Base-by-base conservation (phyloP, 257 asterid species). In the Euphrasia confusa region DNA sequence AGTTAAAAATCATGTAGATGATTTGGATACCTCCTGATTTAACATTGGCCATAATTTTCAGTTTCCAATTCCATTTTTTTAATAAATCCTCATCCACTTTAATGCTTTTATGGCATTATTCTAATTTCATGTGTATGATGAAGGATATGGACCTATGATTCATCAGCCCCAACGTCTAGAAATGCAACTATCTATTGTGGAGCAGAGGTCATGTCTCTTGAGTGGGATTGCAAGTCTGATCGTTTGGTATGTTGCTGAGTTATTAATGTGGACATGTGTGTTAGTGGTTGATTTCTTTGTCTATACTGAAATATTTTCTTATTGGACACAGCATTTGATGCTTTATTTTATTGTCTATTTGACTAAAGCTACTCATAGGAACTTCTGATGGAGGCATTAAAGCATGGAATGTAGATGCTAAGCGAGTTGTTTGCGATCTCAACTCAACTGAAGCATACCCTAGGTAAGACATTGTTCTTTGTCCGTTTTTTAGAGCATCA, bases 141-240 rank as follows among this genome's bases (percentile, higher is more conserved):
- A 77, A 93, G 99, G 91, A 81, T 92, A 77, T 92, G 99, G 99
- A 89, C 95, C 65, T 83, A 89, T 68, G 97, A 87, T 69, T 76
- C 95, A 63, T 75, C 85, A 54, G 85, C 87, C 45, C 80, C 94
- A 66, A 72, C 97, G 70, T 80, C 96, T 66, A 87, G 96, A 79
- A 89, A 93, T 70, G 99, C 99, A 68, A 93, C 99, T 58, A 89
- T 93, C 74, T 89, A 93, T 72, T 89, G 97, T 63, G 97, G 97
- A 71, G 88, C 96, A n/a, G 96, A 93, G 81, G 75, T 93, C 81
- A 81, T 73, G 81, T 87, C 97, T 54, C 99, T 93, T 62, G 99
- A 89, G 78, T 93, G 99, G 99, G 99, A 93, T 73, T 87, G 91
- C 84, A 89, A 89, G 77, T 93, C 97, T 57, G 95, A 93, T 73